phyloP scores from a whole-genome alignment of 768 basidiomycete species.

The Termitomyces bulborhizus region DNA sequence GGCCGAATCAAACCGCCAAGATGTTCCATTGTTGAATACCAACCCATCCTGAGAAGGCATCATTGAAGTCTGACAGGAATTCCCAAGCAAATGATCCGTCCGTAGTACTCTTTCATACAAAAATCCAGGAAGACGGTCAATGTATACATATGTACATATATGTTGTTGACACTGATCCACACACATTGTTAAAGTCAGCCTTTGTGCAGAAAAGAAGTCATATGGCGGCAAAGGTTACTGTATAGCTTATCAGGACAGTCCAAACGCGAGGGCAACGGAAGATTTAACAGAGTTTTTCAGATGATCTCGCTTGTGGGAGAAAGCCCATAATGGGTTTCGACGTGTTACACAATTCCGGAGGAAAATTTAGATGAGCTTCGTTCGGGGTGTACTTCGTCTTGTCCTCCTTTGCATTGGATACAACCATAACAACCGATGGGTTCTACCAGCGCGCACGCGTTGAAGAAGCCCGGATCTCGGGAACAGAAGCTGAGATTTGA shows the following conservation, averaged over 20 bases:
- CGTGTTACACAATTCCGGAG: no score
- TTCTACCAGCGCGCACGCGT: no score
- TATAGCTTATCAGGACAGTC: background rate
- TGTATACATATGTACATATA: background rate
- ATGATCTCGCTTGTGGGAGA: background rate
- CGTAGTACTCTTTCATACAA: background rate
- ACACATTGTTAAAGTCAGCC: background rate
- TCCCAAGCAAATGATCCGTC: slow-evolving; percentile 2
- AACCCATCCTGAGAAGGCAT: background rate
- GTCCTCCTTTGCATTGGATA: background rate
- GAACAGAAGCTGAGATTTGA: background rate
- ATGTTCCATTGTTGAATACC: background rate
- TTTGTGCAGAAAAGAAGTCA: background rate
- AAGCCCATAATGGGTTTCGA: no score
- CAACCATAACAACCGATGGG: background rate
- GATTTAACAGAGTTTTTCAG: background rate
- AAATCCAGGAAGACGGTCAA: background rate
- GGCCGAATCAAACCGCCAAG: background rate
- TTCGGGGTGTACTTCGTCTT: no score
- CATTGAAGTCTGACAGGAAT: background rate
- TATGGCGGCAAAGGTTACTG: background rate
- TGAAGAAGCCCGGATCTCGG: background rate
- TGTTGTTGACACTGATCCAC: background rate
- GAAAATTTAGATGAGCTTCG: background rate
- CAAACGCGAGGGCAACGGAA: background rate